These are phyloP conservation scores for Monilinia laxa DNA, from an alignment of 2,329 filamentous ascomycete species.

Conservation along the genomic window DNA sequence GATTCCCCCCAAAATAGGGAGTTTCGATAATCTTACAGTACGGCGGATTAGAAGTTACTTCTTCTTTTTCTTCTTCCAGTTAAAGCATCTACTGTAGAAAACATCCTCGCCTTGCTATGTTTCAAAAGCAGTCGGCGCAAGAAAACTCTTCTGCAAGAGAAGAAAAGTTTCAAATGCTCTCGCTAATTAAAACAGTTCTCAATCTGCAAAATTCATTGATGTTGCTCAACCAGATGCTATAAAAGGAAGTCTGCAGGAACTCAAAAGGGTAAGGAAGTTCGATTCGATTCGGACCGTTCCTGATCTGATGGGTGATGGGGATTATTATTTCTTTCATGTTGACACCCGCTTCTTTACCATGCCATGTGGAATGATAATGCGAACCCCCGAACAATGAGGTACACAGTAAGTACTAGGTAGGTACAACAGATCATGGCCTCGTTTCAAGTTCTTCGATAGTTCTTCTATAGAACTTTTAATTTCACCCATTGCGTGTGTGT, in stretches of 20 bases:
- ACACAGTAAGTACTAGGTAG: no score
- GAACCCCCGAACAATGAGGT: neutral
- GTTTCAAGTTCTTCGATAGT: constrained; percentile 11
- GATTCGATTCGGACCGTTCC: constrained; percentile 14
- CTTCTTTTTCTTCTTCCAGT: neutral
- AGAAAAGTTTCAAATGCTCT: constrained; percentile 13
- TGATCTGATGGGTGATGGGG: neutral
- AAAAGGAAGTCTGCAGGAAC: constrained; percentile 11
- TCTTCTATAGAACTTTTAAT: neutral
- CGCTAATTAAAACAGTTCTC: neutral
- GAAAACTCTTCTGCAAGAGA: neutral
- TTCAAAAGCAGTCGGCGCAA: neutral
- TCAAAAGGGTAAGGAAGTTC: neutral
- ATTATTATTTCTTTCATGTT: constrained; percentile 2
- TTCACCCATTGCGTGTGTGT: neutral
- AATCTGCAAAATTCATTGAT: no score
- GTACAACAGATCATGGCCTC: neutral
- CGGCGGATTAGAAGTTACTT: no score
- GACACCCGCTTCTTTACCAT: neutral
- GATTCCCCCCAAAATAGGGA: neutral
- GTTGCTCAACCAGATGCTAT: neutral
- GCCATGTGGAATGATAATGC: constrained; percentile 6
- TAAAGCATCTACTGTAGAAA: neutral
- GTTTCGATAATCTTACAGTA: no score
- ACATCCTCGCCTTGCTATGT: neutral